Evolutionary conservation across 2,329 filamentous ascomycete species (phyloP).

Genomic region (Harringtonia lauricola): DNA sequence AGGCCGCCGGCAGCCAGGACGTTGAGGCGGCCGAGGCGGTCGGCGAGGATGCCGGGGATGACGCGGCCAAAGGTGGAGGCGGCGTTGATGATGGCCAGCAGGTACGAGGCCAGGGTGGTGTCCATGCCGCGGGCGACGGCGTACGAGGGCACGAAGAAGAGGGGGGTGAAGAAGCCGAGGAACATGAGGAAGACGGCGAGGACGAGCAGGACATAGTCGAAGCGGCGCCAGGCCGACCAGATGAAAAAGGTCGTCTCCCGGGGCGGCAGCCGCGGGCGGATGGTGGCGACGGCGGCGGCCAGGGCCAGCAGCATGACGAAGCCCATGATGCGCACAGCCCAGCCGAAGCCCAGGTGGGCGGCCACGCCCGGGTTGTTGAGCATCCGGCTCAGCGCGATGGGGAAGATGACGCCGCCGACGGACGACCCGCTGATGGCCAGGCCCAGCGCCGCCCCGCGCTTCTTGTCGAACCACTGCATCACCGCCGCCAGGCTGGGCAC

Average conservation of each 20-base stretch:
- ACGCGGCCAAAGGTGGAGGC: slow-evolving; percentile 42
- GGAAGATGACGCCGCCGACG: slow-evolving; percentile 34
- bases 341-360: slow-evolving; percentile 13
- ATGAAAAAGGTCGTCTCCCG: slow-evolving; percentile 11
- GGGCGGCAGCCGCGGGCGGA: slow-evolving; percentile 34
- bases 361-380: slow-evolving; percentile 26
- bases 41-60: slow-evolving; percentile 38
- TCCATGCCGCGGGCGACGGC: slow-evolving; percentile 32
- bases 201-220: slow-evolving; percentile 33
- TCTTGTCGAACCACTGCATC: slow-evolving; percentile 26
- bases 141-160: slow-evolving; percentile 45
- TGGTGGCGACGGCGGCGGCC: slow-evolving; percentile 24
- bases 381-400: slow-evolving; percentile 42
- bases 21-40: slow-evolving; percentile 39
- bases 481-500: slow-evolving; percentile 25
- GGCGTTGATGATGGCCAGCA: slow-evolving; percentile 51
- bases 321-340: slow-evolving; percentile 28
- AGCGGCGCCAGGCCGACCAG: slow-evolving; percentile 40
- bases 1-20: slow-evolving; percentile 13
- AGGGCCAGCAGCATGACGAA: slow-evolving; percentile 28
- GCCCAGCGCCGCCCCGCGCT: slow-evolving; percentile 26
- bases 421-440: slow-evolving; percentile 25
- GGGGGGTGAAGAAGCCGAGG: slow-evolving; percentile 33
- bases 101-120: slow-evolving; percentile 44
- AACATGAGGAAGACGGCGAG: slow-evolving; percentile 16